These are phyloP conservation scores for Ensete glaucum DNA, from an alignment of 176 grass and related monocot genomes.

Conservation along the genomic window DNA sequence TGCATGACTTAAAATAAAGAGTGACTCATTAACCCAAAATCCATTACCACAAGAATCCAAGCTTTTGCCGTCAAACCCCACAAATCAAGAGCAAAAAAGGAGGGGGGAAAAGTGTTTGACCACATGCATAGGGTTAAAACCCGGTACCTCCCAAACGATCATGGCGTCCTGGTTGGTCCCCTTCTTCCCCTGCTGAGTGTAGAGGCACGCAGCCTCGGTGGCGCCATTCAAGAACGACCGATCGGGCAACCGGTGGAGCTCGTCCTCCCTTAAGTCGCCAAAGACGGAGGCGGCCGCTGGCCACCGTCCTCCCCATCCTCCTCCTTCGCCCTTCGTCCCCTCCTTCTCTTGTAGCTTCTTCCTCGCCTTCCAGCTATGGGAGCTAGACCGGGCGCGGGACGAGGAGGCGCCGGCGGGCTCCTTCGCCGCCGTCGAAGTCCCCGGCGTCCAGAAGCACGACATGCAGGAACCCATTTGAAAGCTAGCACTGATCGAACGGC, in stretches of 20 bases:
- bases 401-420: background rate
- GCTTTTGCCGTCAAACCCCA: background rate
- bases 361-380: background rate
- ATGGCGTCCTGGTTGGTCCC: conserved; percentile 16
- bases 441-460: background rate
- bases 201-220: conserved; percentile 8
- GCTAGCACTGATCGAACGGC: background rate
- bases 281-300: background rate
- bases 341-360: background rate
- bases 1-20: background rate
- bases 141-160: conserved; percentile 17
- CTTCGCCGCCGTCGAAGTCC: background rate
- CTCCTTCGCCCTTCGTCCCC: background rate
- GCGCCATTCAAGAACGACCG: conserved; percentile 14
- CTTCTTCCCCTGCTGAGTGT: conserved; percentile 12
- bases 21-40: background rate
- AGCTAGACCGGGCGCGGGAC: background rate
- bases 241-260: conserved; percentile 3
- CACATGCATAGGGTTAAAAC: background rate
- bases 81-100: background rate
- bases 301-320: background rate
- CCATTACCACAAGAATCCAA: background rate
- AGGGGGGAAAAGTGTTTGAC: background rate
- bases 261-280: background rate
- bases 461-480: conserved; percentile 2